phyloP scores from a whole-genome alignment of 2,329 filamentous ascomycete species.

The Zymoseptoria pseudotritici region DNA sequence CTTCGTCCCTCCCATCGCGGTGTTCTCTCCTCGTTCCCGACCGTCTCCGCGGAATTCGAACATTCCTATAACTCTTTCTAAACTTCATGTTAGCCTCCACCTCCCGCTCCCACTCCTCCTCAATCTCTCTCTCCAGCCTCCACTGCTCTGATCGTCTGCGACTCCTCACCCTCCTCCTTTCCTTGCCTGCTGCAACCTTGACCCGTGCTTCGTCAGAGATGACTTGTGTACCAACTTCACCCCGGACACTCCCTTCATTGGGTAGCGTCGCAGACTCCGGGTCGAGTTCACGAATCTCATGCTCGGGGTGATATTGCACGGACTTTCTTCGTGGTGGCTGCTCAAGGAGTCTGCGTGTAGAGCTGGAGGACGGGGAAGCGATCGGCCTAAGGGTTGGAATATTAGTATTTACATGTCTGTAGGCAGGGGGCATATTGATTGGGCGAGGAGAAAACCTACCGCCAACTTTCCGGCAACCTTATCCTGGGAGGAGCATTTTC shows the following conservation, averaged over 20 bases:
- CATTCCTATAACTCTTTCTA: not conserved
- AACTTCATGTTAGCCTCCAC: not conserved
- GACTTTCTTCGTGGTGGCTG: not conserved
- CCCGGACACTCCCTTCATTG: not conserved
- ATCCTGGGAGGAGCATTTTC: not conserved
- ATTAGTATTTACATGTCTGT: not conserved
- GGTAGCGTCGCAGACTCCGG: not conserved
- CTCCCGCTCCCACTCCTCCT: not conserved
- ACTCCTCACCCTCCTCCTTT: not conserved
- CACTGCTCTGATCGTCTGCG: not conserved
- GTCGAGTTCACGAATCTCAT: not conserved
- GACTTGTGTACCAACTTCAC: not conserved
- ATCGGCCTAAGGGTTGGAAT: not conserved
- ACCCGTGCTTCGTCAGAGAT: not conserved
- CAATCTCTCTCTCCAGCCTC: not conserved
- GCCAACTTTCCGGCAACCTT: not conserved
- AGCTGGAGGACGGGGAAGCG: not conserved
- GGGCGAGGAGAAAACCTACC: not conserved
- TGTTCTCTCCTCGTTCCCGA: not conserved
- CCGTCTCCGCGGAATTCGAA: not conserved
- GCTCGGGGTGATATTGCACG: not conserved
- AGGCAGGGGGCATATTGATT: not conserved
- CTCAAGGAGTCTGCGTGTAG: not conserved
- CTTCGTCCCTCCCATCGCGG: not conserved
- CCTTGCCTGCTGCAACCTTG: not conserved